phyloP scores from a whole-genome alignment of 257 asterid species.

The Plectranthus barbatus region DNA sequence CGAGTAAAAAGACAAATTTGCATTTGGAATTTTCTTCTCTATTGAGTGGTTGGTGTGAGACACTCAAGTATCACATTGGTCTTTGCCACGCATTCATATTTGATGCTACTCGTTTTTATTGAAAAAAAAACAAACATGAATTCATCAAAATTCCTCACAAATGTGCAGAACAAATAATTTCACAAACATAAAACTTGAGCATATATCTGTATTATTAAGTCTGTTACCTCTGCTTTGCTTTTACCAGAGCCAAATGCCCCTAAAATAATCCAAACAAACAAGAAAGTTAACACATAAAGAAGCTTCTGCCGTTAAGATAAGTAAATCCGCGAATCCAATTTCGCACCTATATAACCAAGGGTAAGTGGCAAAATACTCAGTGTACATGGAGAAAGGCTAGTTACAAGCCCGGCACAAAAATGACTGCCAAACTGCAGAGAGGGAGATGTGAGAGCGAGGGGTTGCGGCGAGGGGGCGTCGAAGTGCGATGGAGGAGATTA shows the following conservation, averaged over 20 bases:
- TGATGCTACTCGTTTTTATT: no score
- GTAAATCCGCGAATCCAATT: constrained; percentile 3
- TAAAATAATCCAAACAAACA: constrained; percentile 18
- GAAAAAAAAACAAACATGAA: no score
- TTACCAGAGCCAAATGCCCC: constrained; percentile 97
- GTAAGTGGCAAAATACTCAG: constrained; percentile 91
- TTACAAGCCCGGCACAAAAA: constrained; percentile 94
- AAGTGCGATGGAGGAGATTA: no score
- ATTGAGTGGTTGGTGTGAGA: no score
- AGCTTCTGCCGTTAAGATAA: background rate
- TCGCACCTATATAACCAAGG: constrained; percentile 89
- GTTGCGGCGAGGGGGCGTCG: no score
- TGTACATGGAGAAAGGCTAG: constrained; percentile 99
- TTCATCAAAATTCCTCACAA: no score
- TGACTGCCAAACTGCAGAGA: constrained; percentile 76
- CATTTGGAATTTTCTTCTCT: no score
- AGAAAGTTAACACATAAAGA: constrained; percentile 8
- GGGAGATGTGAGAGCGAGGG: background rate
- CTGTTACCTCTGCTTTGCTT: constrained; percentile 63
- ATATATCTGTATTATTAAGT: constrained; percentile 1
- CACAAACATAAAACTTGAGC: no score
- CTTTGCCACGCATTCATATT: no score
- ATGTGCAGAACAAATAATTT: no score
- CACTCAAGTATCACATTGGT: no score
- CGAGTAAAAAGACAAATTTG: no score